Base-by-base conservation (phyloP, 2,329 filamentous ascomycete species). In the Nothopassalora personata region DNA sequence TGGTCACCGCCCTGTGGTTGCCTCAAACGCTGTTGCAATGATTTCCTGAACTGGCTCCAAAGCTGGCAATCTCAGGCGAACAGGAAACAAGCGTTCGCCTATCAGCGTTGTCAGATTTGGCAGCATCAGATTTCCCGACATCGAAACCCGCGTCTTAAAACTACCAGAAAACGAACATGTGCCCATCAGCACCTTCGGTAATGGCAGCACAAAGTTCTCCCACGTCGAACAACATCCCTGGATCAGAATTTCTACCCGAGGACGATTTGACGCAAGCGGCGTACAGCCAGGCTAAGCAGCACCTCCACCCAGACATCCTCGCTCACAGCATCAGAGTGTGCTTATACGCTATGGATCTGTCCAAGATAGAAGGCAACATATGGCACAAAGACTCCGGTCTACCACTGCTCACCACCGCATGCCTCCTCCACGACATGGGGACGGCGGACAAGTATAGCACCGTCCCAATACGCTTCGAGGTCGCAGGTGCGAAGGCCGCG, bases 401-500 rank as follows among this genome's bases (percentile, higher is more conserved):
- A 3, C 51, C 56, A 13, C 36, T 61, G 1, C 58, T 62, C 27
- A 64, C 64, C 46, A 56, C 55, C 0, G 69, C 72, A 46, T 70
- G 66, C 62, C 66, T 75, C 34, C 71, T 70, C 57, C 74, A 76
- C 66, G 73, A 74, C 60, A 65, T 73, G 9, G 71, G 72, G 30
- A 66, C 64, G n/a, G 69, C 67, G 45, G 58, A 62, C 9, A 36
- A 33, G 13, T 63, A 64, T 27, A 64, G 72, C 58, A 66, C 71
- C 59, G 72, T 73, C 1, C 57, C 71, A 2, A 70, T 74, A 49
- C 73, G 76, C 13, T 80, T 79, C 63, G 77, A 80, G 62, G 70
- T 79, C 49, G 76, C 78, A 60, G 77, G 76, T 5, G 77, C 72
- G 5, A 75, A 80, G 61, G 75, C 74, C 30, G 76, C 75, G 6